These are phyloP conservation scores for Jatropha multifida DNA, from an alignment of 441 rosid genomes.

Conservation along the genomic window DNA sequence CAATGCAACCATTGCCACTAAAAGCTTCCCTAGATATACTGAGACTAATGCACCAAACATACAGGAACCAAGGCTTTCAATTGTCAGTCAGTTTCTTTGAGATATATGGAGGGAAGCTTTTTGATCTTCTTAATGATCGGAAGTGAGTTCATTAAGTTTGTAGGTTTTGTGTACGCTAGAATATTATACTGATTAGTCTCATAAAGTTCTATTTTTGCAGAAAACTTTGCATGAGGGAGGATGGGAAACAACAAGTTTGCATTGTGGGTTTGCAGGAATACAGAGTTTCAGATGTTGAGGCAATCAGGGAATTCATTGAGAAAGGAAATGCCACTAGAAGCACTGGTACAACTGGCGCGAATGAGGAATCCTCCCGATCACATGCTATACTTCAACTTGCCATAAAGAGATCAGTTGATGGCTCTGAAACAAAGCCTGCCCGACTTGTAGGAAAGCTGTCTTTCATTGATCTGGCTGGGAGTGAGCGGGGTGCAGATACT, in stretches of 20 bases:
- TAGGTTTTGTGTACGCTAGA: not conserved
- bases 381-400: constrained; percentile 98
- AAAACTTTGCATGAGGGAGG: constrained; percentile 95
- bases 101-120: constrained; percentile 89
- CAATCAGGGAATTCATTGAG: constrained; percentile 80
- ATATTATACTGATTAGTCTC: constrained; percentile 8
- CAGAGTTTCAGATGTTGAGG: constrained; percentile 76
- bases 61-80: constrained; percentile 79
- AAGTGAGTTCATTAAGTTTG: constrained; percentile 55
- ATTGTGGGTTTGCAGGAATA: constrained; percentile 91
- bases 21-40: constrained; percentile 83
- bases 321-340: constrained; percentile 89
- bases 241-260: constrained; percentile 94
- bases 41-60: constrained; percentile 70
- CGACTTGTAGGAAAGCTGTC: constrained; percentile 83
- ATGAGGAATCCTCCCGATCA: constrained; percentile 95
- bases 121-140: constrained; percentile 81
- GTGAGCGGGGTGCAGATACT: constrained; percentile 97
- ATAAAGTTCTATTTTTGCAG: constrained; percentile 31
- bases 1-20: constrained; percentile 90
- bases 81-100: constrained; percentile 86
- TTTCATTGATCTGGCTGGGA: constrained; percentile 94
- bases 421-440: constrained; percentile 73
- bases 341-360: constrained; percentile 91
- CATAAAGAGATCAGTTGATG: constrained; percentile 72